phyloP scores from a whole-genome alignment of 192 early-diverging fungal genomes.

The Backusella australiensis region DNA sequence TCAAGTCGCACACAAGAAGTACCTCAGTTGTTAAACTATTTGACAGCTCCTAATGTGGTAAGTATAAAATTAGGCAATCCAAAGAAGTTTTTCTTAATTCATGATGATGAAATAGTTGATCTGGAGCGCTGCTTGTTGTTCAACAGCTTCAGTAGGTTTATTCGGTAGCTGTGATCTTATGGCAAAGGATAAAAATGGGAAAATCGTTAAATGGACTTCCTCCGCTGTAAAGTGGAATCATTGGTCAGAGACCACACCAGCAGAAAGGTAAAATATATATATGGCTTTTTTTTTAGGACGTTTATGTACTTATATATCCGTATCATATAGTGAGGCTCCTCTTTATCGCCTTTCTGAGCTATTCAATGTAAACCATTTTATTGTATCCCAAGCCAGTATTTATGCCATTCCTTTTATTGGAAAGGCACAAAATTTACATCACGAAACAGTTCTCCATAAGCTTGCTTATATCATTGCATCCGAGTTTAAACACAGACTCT shows the following conservation, averaged over 20 bases:
- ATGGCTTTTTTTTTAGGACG: background rate
- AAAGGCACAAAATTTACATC: slow-evolving; percentile 40
- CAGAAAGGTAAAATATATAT: slow-evolving; percentile 32
- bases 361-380: slow-evolving; percentile 86
- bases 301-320: background rate
- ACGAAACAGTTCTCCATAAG: slow-evolving; percentile 37
- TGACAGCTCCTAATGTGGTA: slow-evolving; percentile 79
- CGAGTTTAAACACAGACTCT: slow-evolving; percentile 62
- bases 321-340: slow-evolving; percentile 52
- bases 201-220: slow-evolving; percentile 64
- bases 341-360: slow-evolving; percentile 67
- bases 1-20: slow-evolving; percentile 72
- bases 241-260: slow-evolving; percentile 37
- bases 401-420: slow-evolving; percentile 67
- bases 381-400: slow-evolving; percentile 74
- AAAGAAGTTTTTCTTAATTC: no score
- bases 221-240: slow-evolving; percentile 45
- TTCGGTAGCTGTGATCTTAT: slow-evolving; percentile 65
- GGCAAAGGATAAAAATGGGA: slow-evolving; percentile 69
- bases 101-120: slow-evolving; percentile 50
- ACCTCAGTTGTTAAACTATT: slow-evolving; percentile 71
- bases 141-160: slow-evolving; percentile 67
- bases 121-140: slow-evolving; percentile 73
- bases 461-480: slow-evolving; percentile 48
- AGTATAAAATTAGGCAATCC: slow-evolving; percentile 4